Base-by-base conservation (phyloP, 306 rosid species). In the Glycyrrhiza uralensis region DNA sequence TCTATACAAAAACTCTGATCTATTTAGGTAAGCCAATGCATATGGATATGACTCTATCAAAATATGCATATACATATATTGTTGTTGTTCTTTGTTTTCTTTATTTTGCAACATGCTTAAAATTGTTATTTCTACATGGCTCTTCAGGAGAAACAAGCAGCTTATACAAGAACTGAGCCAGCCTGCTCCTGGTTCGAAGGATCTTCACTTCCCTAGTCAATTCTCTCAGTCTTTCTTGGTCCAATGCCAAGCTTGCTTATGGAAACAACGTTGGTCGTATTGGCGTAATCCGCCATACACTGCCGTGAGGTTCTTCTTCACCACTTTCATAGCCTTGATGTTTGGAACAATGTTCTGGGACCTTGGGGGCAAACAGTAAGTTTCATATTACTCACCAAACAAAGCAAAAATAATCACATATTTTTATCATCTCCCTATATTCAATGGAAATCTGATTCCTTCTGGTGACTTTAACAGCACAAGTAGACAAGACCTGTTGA, bases 161-260 rank as follows among this genome's bases (percentile, higher is more conserved):
- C 69, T 86, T 71, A 87, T 93, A 66, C 75, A 81, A 76, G 91
- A 90, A 61, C 60, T 90, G 10, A 76, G 98, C 18, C 76, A 52
- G 26, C 85, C 96, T 38, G 79, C 83, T 15, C 75, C 72, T 7
- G 89, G 87, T 39, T 77, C 90, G 23, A 82, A 90, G 46, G 98
- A 93, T 62, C 74, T 93, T 60, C 18, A 84, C 70, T 93, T 93
- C 77, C 38, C 85, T 1, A 55, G 82, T 2, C 83, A 77, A 59
- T 90, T 72, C 82, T 88, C 96, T 2, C 91, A 85, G 33, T 71
- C 96, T 2, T 85, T 87, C 60, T 71, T 13, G 60, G 75, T 72
- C 38, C 98, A 93, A 69, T 82, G 86, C 71, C 54, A 77, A 79
- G 96, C 98, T 74, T 90, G 96, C 78, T 71, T 93, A 32, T 93